Conservation (phyloP, 441 rosid species). For the Pelargonium australe region DNA sequence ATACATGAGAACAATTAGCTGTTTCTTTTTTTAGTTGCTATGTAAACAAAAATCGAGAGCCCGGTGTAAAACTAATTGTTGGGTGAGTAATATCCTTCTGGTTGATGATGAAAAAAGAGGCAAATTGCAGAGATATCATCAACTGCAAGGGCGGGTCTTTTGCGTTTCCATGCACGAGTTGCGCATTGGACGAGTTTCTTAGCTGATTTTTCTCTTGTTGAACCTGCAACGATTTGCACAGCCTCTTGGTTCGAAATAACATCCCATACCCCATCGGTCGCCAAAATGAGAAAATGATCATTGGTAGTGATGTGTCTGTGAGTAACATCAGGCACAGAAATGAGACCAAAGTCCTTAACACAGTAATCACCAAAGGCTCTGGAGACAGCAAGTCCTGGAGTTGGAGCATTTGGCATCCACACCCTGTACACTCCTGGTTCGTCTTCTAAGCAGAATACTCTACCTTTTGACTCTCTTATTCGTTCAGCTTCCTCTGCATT, state of each 20-base stretch:
- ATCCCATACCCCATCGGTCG: slow-evolving; percentile 96
- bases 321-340: slow-evolving; percentile 67
- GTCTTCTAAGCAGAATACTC: slow-evolving; percentile 56
- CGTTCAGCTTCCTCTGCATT: slow-evolving; percentile 77
- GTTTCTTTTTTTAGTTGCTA: too few relatives aligned
- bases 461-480: slow-evolving; percentile 55
- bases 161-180: slow-evolving; percentile 57
- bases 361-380: slow-evolving; percentile 90
- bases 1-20: too few relatives aligned
- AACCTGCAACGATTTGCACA: slow-evolving; percentile 51
- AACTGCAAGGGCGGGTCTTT: slow-evolving; percentile 58
- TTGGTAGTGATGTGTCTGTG: slow-evolving; percentile 47
- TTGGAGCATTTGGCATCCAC: slow-evolving; percentile 57
- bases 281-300: slow-evolving; percentile 74
- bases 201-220: slow-evolving; percentile 54
- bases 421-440: slow-evolving; percentile 82
- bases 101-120: slow-evolving; percentile 50
- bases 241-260: slow-evolving; percentile 76
- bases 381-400: slow-evolving; percentile 76
- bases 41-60: too few relatives aligned
- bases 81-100: too few relatives aligned
- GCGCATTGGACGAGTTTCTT: slow-evolving; percentile 65
- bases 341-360: slow-evolving; percentile 80
- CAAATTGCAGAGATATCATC: slow-evolving; percentile 88
- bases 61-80: too few relatives aligned